Base-by-base conservation (phyloP, 2,329 filamentous ascomycete genomes). In the Verruconis gallopava region DNA sequence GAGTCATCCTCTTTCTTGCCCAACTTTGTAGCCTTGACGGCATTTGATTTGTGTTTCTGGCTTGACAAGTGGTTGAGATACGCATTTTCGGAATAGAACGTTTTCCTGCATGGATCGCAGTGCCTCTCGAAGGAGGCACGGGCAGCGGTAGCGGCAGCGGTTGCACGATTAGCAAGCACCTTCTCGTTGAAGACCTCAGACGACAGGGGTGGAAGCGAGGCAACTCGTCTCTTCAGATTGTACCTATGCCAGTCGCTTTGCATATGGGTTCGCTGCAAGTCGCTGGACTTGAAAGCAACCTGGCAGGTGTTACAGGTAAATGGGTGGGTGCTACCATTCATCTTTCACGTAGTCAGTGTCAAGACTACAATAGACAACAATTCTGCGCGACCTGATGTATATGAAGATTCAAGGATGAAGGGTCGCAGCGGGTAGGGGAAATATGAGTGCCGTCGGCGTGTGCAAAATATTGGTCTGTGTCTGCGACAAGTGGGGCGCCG, bases 161-260 rank as follows among this genome's bases (percentile, higher is more conserved):
- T 77, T 20, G 88, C 88, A 57, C 93, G 85, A 49, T 88, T 89
- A 52, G 86, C 85, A 13, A 95, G 69, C 30, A 98, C 89, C 61
- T 96, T 96, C 53, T 96, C 91, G 53, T 85, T 85, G 61, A 96
- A 98, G 44, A 85, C 73, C 58, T 96, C 88, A 42, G 89, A 88
- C 4, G 86, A 79, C 38, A 96, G 85, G 3, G 91, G 88, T 21
- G 89, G 86, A 4, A 96, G 71, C 4, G 84, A 85, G 33, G 89
- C 86, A 44, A 96, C 83, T 54, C 88, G 80, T 52, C 91, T 84
- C 68, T 96, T 95, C 54, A 96, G 75, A 61, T 98, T 98, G 65
- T 95, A 95, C 50, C 91, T 80, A 82, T 98, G 89, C 91, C 91
- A 98, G 66, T 98, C 91, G 53, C 81, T 91, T 62, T 91, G 86